Conservation (phyloP, 306 rosid genomes). For the Senna tora region DNA sequence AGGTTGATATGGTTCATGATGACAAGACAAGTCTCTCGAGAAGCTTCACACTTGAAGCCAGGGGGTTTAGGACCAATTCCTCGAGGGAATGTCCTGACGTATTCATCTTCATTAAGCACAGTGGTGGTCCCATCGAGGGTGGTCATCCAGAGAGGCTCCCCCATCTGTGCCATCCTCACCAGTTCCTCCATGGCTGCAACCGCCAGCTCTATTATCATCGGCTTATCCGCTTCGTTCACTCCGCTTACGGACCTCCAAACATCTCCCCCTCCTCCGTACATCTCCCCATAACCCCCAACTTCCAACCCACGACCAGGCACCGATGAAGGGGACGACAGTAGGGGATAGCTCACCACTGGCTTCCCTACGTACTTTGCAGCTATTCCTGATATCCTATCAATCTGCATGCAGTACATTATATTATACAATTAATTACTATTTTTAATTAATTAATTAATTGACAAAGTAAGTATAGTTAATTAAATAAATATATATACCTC, state of each 20-base stretch:
- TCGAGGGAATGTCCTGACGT: constrained; percentile 74
- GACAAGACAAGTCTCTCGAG: constrained; percentile 77
- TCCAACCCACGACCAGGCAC: constrained; percentile 74
- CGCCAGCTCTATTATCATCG: constrained; percentile 88
- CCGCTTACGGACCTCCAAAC: constrained; percentile 69
- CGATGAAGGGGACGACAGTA: constrained; percentile 62
- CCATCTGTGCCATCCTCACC: constrained; percentile 81
- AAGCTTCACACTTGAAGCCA: constrained; percentile 81
- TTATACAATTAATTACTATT: too few relatives aligned
- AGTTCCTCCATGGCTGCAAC: constrained; percentile 98
- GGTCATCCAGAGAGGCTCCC: constrained; percentile 90
- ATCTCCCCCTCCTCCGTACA: constrained; percentile 55
- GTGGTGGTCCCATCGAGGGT: constrained; percentile 59
- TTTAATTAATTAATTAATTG: too few relatives aligned
- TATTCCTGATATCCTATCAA: constrained; percentile 86
- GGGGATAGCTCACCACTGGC: constrained; percentile 80
- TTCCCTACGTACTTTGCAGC: constrained; percentile 97
- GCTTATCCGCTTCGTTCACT: constrained; percentile 81
- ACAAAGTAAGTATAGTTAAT: too few relatives aligned
- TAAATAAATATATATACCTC: too few relatives aligned
- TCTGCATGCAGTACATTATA: constrained; percentile 57
- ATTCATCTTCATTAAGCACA: constrained; percentile 81
- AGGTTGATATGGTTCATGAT: constrained; percentile 90
- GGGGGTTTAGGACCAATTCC: constrained; percentile 76
- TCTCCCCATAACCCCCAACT: constrained; percentile 64